phyloP scores from a whole-genome alignment of 768 basidiomycete species.

The Panellus pusillus region DNA sequence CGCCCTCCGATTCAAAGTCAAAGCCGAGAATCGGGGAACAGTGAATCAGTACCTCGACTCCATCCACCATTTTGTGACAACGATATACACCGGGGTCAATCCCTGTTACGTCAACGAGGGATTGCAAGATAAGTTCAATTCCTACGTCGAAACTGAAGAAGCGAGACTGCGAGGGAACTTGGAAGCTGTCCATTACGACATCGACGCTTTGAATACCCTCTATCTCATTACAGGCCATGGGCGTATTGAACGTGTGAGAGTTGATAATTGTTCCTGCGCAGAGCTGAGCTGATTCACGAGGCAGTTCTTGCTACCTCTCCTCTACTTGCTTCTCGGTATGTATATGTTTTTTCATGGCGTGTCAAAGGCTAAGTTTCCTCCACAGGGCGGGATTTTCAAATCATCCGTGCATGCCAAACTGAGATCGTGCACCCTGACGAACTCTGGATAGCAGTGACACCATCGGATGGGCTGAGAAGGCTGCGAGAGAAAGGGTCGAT shows the following conservation, averaged over 20 bases:
- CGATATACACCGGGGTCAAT: constrained; percentile 21
- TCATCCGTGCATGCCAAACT: constrained; percentile 28
- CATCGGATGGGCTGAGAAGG: constrained; percentile 19
- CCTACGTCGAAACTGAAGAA: constrained; percentile 27
- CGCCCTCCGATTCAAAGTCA: constrained; percentile 11
- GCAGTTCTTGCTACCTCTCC: constrained; percentile 35
- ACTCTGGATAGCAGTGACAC: constrained; percentile 25
- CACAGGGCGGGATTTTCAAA: constrained; percentile 26
- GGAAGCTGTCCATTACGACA: constrained; percentile 29
- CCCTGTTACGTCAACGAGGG: constrained; percentile 22
- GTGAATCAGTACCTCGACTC: constrained; percentile 21
- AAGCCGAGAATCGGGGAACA: constrained; percentile 11
- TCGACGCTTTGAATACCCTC: constrained; percentile 32
- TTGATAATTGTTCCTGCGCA: not conserved
- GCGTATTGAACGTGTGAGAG: constrained; percentile 33
- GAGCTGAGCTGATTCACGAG: not conserved
- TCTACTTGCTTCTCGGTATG: constrained; percentile 30
- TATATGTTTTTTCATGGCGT: no score
- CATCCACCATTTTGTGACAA: constrained; percentile 17
- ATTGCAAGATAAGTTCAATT: constrained; percentile 26
- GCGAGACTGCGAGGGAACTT: constrained; percentile 27
- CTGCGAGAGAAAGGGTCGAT: constrained; percentile 24
- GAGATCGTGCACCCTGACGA: constrained; percentile 30
- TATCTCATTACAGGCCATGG: constrained; percentile 31
- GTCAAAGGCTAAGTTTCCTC: no score